Percentiles rank a stretch among this genome's conserved stretches.
Evolutionary conservation across 2,329 filamentous ascomycete species (phyloP).

Genomic region (Alternaria hordeiaustralica): DNA sequence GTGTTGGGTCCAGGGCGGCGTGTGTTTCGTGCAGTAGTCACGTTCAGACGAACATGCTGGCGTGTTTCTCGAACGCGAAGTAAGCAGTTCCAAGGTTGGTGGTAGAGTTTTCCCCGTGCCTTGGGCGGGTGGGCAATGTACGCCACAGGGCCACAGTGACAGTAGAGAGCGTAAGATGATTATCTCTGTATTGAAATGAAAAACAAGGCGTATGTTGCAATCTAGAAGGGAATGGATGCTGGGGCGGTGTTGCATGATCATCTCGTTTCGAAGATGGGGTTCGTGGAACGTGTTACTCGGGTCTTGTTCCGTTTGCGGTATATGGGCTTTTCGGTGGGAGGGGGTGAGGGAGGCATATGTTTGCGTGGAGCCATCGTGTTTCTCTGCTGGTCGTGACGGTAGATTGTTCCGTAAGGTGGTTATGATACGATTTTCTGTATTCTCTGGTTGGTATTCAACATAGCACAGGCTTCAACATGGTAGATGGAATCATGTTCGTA

Average conservation of each 20-base stretch:
- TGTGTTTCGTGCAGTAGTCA: neutral
- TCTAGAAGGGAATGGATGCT: neutral
- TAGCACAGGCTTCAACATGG: neutral
- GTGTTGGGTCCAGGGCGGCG: neutral
- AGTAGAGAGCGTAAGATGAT: neutral
- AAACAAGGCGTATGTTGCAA: neutral
- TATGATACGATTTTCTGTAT: no score
- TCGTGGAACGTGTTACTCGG: neutral
- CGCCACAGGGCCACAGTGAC: neutral
- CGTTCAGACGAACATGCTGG: neutral
- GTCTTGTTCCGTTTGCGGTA: neutral
- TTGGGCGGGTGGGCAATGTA: neutral
- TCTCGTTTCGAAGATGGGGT: neutral
- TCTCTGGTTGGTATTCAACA: no score
- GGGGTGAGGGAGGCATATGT: neutral
- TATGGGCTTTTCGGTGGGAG: neutral
- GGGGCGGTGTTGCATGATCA: neutral
- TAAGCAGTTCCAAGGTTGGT: neutral
- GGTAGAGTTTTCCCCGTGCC: neutral
- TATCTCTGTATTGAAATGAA: neutral
- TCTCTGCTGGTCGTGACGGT: no score
- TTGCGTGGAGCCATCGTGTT: neutral
- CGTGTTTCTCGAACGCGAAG: neutral
- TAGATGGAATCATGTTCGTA: neutral
- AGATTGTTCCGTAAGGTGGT: no score